These are phyloP conservation scores for Paspalum vaginatum DNA, from an alignment of 176 grass and related monocot genomes.

Conservation along the genomic window DNA sequence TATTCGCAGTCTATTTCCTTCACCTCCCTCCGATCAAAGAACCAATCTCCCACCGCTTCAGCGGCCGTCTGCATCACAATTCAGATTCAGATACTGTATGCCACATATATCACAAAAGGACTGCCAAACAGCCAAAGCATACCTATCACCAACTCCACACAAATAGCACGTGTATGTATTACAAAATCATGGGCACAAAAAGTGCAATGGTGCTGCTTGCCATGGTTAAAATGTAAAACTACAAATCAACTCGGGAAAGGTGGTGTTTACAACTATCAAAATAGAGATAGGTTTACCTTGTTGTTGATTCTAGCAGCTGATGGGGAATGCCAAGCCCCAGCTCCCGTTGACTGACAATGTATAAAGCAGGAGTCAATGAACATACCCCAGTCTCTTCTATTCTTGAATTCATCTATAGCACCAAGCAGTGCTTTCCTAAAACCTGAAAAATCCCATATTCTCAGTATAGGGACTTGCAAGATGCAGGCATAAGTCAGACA, in stretches of 20 bases:
- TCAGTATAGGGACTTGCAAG: conserved; percentile 3
- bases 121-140: neutral
- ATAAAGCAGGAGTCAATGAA: conserved; percentile 81
- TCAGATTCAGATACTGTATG: neutral
- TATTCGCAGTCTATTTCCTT: conserved; percentile 58
- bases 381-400: conserved; percentile 71
- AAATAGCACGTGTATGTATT: neutral
- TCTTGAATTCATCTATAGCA: conserved; percentile 57
- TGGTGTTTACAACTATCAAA: too few relatives aligned
- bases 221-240: neutral
- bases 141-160: too few relatives aligned
- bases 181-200: neutral
- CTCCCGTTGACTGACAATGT: conserved; percentile 69
- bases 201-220: neutral
- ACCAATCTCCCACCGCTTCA: conserved; percentile 55
- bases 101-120: neutral
- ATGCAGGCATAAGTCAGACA: neutral
- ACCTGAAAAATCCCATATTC: conserved; percentile 39
- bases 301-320: conserved; percentile 64
- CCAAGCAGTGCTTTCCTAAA: conserved; percentile 70
- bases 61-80: conserved; percentile 42
- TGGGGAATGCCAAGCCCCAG: conserved; percentile 71
- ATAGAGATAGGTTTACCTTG: conserved; percentile 44
- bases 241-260: neutral
- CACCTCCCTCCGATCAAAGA: conserved; percentile 49